Conservation (phyloP, 1,284 basidiomycete genomes). For the Irpex sp. region DNA sequence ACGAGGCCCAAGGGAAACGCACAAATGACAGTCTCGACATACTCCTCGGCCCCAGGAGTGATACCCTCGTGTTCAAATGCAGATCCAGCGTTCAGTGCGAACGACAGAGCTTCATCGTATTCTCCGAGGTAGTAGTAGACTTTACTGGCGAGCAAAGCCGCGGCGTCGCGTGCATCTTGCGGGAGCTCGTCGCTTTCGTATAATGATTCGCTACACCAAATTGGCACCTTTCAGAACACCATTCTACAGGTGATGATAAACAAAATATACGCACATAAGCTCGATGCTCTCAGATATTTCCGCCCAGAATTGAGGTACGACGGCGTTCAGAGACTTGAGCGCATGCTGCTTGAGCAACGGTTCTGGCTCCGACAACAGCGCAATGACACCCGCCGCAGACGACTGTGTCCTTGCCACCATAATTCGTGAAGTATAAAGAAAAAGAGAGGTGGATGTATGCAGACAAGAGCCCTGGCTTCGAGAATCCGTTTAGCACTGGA, state of each 20-base stretch:
- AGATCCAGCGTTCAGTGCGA: slow-evolving; percentile 85
- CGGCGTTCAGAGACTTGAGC: slow-evolving; percentile 73
- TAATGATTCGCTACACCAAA: slow-evolving; percentile 69
- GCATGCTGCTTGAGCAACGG: slow-evolving; percentile 87
- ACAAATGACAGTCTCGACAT: slow-evolving; percentile 93
- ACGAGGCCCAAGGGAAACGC: slow-evolving; percentile 29
- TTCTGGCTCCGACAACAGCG: slow-evolving; percentile 85
- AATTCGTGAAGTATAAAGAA: slow-evolving; percentile 3
- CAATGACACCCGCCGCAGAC: slow-evolving; percentile 85
- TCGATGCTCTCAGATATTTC: slow-evolving; percentile 95
- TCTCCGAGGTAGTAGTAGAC: slow-evolving; percentile 95
- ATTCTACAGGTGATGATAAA: slow-evolving; percentile 15
- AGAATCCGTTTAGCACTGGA: slow-evolving; percentile 1
- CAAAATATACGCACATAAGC: slow-evolving; percentile 63
- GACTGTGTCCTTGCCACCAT: slow-evolving; percentile 71
- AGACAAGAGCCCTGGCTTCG: neutral
- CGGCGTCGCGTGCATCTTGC: slow-evolving; percentile 69
- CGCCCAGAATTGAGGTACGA: slow-evolving; percentile 94
- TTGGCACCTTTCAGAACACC: neutral
- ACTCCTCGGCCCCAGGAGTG: slow-evolving; percentile 71
- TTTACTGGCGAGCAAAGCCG: slow-evolving; percentile 90
- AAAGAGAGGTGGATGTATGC: slow-evolving; percentile 5
- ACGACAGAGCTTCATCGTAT: slow-evolving; percentile 89
- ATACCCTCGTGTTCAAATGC: slow-evolving; percentile 78
- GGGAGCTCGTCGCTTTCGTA: slow-evolving; percentile 82